These are phyloP conservation scores for Phytophthora megakarya DNA, from an alignment of 352 stramenopile genomes.

Conservation along the genomic window DNA sequence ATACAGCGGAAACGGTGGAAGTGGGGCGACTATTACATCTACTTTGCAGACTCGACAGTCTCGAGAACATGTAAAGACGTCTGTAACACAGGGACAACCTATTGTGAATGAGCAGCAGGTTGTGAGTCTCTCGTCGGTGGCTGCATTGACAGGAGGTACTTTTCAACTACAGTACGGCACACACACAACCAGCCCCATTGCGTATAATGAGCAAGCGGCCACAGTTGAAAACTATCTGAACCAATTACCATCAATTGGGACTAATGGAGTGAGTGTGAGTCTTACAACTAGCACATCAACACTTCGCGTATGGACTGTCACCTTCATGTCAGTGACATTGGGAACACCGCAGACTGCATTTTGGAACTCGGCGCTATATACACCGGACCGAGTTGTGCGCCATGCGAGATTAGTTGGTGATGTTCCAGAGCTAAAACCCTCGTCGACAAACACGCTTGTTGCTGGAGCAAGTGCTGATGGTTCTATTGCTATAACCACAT, in stretches of 20 bases:
- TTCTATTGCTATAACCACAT: slow-evolving; percentile 18
- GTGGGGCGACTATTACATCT: slow-evolving; percentile 36
- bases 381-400: slow-evolving; percentile 41
- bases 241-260: slow-evolving; percentile 58
- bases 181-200: slow-evolving; percentile 60
- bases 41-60: slow-evolving; percentile 39
- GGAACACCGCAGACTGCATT: slow-evolving; percentile 63
- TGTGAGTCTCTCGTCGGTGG: slow-evolving; percentile 53
- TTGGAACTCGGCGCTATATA: slow-evolving; percentile 73
- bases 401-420: slow-evolving; percentile 63
- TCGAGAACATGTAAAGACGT: slow-evolving; percentile 80
- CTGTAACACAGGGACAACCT: slow-evolving; percentile 46
- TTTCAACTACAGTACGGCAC: slow-evolving; percentile 79
- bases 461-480: slow-evolving; percentile 39
- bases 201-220: slow-evolving; percentile 62
- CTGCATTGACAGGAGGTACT: slow-evolving; percentile 44
- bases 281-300: slow-evolving; percentile 13
- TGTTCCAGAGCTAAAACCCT: slow-evolving; percentile 37
- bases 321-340: slow-evolving; percentile 50
- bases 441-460: slow-evolving; percentile 37
- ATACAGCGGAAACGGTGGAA: slow-evolving; percentile 52
- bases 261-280: slow-evolving; percentile 46
- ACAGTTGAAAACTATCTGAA: slow-evolving; percentile 81
- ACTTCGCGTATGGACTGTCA: slow-evolving; percentile 59
- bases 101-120: slow-evolving; percentile 79